Evolutionary conservation across 257 asterid genomes (phyloP).

Genomic region (Primulina huaijiensis): DNA sequence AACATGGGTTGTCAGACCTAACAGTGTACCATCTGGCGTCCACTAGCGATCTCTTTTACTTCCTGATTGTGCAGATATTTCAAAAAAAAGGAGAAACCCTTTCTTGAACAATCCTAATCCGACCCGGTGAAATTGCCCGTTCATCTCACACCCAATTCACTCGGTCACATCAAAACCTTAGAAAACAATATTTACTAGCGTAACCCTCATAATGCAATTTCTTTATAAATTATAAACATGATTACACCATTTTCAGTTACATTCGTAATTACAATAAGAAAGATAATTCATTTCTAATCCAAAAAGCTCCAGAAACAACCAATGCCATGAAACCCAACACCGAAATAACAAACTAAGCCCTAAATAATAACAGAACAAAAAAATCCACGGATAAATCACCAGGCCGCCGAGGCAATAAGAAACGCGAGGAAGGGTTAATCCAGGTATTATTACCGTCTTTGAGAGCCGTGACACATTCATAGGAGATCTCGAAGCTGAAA

Average conservation of each 20-base stretch:
- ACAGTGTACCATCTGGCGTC: too few species aligned
- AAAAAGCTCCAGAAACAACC: neutral
- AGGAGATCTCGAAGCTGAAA: conserved; percentile 94
- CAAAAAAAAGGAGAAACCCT: too few species aligned
- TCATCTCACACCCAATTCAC: too few species aligned
- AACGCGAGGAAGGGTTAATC: neutral
- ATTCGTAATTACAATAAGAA: neutral
- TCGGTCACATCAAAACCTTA: too few species aligned
- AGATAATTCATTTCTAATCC: neutral
- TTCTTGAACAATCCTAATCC: too few species aligned
- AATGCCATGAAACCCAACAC: neutral
- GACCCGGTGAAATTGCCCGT: too few species aligned
- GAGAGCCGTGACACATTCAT: conserved; percentile 86
- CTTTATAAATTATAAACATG: conserved; percentile 8
- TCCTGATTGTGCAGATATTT: too few species aligned
- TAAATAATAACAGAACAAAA: conserved; percentile 12
- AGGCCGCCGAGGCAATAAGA: conserved; percentile 1
- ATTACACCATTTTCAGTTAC: conserved; percentile 18
- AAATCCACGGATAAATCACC: conserved; percentile 1
- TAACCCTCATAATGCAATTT: conserved; percentile 6
- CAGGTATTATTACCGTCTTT: conserved; percentile 56
- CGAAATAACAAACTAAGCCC: conserved; percentile 29
- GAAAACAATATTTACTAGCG: conserved; percentile 2
- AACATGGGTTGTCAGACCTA: too few species aligned
- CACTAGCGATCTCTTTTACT: too few species aligned